phyloP scores from a whole-genome alignment of 163 green algal species.

The Scenedesmus sp. region DNA sequence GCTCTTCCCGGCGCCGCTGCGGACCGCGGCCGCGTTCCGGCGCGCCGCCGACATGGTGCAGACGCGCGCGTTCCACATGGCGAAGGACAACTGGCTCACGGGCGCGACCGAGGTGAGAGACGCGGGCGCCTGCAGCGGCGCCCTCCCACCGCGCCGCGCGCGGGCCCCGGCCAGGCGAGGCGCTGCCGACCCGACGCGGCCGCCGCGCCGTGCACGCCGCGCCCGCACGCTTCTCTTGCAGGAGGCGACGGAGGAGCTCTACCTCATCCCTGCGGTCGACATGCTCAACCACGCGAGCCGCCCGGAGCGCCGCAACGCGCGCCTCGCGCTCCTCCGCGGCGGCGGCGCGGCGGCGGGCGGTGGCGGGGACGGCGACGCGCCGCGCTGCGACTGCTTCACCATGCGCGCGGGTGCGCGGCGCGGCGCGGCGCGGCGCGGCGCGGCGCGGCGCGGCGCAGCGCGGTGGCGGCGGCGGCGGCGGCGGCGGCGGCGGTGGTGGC shows the following conservation, averaged over 20 bases:
- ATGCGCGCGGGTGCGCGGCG: slow-evolving; percentile 69
- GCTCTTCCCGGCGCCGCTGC: slow-evolving; percentile 57
- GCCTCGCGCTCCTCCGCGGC: slow-evolving; percentile 48
- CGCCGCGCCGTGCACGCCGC: no score
- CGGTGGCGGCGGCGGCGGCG: neutral
- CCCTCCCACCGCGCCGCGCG: no score
- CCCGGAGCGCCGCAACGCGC: slow-evolving; percentile 54
- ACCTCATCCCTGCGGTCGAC: slow-evolving; percentile 80
- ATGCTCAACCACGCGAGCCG: slow-evolving; percentile 80
- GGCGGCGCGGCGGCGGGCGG: no score
- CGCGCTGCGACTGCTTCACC: slow-evolving; percentile 65
- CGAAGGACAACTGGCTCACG: slow-evolving; percentile 72
- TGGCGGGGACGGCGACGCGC: no score
- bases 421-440: neutral
- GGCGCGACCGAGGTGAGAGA: slow-evolving; percentile 51
- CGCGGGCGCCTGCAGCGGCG: neutral
- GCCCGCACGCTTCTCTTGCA: slow-evolving; percentile 42
- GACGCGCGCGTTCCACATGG: slow-evolving; percentile 78
- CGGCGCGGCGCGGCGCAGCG: neutral
- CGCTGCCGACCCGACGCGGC: no score
- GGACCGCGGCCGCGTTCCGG: slow-evolving; percentile 54
- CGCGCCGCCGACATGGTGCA: slow-evolving; percentile 70
- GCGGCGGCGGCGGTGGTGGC: neutral
- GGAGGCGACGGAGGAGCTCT: slow-evolving; percentile 67
- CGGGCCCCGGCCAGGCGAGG: no score